Conservation (phyloP, 2,329 filamentous ascomycete genomes). For the Aspergillus chevalieri region DNA sequence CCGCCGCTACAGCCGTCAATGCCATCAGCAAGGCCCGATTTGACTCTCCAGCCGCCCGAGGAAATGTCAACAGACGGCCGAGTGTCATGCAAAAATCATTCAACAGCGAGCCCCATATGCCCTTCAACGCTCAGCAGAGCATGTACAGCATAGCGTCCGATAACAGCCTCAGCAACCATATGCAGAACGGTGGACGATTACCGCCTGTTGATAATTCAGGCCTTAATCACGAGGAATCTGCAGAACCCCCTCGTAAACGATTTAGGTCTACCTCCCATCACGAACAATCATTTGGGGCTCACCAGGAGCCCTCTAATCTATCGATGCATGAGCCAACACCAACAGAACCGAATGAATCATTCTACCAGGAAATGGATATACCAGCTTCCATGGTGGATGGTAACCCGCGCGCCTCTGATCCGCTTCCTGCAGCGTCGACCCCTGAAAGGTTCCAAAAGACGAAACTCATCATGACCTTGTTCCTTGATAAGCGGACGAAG, state of each 20-base stretch:
- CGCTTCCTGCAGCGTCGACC: slow-evolving; percentile 47
- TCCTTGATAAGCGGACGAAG: slow-evolving; percentile 65
- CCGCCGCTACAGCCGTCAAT: slow-evolving; percentile 85
- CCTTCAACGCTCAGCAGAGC: slow-evolving; percentile 75
- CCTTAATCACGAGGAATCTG: slow-evolving; percentile 48
- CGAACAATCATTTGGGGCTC: slow-evolving; percentile 29
- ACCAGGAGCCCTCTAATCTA: slow-evolving; percentile 25
- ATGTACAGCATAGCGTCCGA: slow-evolving; percentile 64
- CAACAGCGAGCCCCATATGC: slow-evolving; percentile 57
- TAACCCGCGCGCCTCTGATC: slow-evolving; percentile 30
- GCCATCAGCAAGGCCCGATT: slow-evolving; percentile 95
- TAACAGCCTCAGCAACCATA: slow-evolving; percentile 60
- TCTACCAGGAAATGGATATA: slow-evolving; percentile 38
- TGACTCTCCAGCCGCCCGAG: slow-evolving; percentile 72
- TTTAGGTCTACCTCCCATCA: slow-evolving; percentile 53
- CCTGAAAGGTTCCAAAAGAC: slow-evolving; percentile 73
- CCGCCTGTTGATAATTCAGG: slow-evolving; percentile 38
- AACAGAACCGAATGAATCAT: slow-evolving; percentile 43
- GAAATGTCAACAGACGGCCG: slow-evolving; percentile 58
- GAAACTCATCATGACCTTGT: slow-evolving; percentile 72
- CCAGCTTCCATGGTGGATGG: slow-evolving; percentile 24
- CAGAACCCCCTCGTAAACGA: slow-evolving; percentile 78
- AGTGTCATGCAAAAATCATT: slow-evolving; percentile 65
- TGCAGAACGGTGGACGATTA: slow-evolving; percentile 51
- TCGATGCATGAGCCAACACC: slow-evolving; percentile 39